Base-by-base conservation (phyloP, 1,284 basidiomycete genomes). In the Pisolithus thermaeus region DNA sequence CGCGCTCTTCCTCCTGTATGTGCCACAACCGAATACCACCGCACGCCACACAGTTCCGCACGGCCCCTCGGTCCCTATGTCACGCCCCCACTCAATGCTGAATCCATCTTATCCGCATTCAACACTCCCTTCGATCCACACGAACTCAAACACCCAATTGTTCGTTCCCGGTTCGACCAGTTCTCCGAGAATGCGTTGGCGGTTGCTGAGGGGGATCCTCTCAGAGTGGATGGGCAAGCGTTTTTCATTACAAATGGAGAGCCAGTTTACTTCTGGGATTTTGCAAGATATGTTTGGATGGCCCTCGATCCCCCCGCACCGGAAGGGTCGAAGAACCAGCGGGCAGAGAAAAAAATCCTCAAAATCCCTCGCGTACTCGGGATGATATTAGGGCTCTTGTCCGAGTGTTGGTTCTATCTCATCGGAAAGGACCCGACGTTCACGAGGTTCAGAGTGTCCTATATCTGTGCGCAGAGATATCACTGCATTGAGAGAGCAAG, bases 211-310 rank as follows among this genome's bases (percentile, higher is more conserved):
- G 62, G 66, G 3, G 73, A 76, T 47, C 79, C 80, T 6, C 74
- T 93, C 14, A 77, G 83, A 56, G 90, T 97, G 36, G 94, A 92
- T 3, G 97, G 97, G 0, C 90, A 98, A 68, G 91, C 78, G 1
- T 99, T 97, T 76, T 97, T 96, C 76, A 92, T 99, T 71, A 97
- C 95, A 55, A 98, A 98, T 66, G 94, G 95, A 57, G 95, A 98
- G 68, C 96, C 95, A 1, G 79, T 90, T 52, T 90, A 90, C 65
- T 98, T 98, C 74, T 99, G 96, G 96, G 95, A 98, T 72, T 88
- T 97, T 66, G 79, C 87, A 23, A 81, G 93, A 8, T 72, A 82
- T 3, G 72, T 98, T n/a, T 99, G 93, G 93, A 76, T 80, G 42
- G 80, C 81, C 47, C 79, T 93, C 51, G 89, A 91, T 67, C 73